Evolutionary conservation across 805 yeast species (phyloP).

Genomic region (Candida sanyiensis): DNA sequence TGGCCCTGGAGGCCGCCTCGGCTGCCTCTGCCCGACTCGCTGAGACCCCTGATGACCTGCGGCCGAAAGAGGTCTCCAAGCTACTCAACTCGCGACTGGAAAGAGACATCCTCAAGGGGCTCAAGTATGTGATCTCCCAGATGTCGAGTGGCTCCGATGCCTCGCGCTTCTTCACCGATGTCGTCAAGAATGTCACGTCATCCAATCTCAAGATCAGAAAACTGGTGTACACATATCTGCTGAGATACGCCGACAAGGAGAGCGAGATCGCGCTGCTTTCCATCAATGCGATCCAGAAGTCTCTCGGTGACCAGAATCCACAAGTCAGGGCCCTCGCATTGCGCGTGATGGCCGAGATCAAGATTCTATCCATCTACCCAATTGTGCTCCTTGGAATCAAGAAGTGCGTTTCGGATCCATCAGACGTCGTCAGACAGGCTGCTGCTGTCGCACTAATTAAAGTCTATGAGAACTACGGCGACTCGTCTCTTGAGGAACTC

Average conservation of each 20-base stretch:
- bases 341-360: conserved; percentile 75
- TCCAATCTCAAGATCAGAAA: conserved; percentile 57
- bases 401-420: conserved; percentile 60
- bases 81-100: conserved; percentile 65
- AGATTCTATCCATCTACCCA: conserved; percentile 75
- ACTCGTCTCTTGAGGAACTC: conserved; percentile 44
- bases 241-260: conserved; percentile 72
- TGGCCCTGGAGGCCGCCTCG: conserved; percentile 79
- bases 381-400: conserved; percentile 70
- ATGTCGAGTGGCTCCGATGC: conserved; percentile 36
- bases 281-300: conserved; percentile 86
- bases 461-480: conserved; percentile 37
- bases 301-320: conserved; percentile 65
- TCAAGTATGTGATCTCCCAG: conserved; percentile 48
- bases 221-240: conserved; percentile 69
- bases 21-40: conserved; percentile 64
- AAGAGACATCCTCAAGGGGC: conserved; percentile 54
- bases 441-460: conserved; percentile 73
- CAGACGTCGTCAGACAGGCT: conserved; percentile 74
- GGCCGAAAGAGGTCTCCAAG: conserved; percentile 61
- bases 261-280: conserved; percentile 88
- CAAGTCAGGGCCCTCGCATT: conserved; percentile 66
- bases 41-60: conserved; percentile 51
- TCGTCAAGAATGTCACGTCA: conserved; percentile 81
- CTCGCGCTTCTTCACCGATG: conserved; percentile 65